Base-by-base conservation (phyloP, 129 eudicot species). In the Dittrichia graveolens region DNA sequence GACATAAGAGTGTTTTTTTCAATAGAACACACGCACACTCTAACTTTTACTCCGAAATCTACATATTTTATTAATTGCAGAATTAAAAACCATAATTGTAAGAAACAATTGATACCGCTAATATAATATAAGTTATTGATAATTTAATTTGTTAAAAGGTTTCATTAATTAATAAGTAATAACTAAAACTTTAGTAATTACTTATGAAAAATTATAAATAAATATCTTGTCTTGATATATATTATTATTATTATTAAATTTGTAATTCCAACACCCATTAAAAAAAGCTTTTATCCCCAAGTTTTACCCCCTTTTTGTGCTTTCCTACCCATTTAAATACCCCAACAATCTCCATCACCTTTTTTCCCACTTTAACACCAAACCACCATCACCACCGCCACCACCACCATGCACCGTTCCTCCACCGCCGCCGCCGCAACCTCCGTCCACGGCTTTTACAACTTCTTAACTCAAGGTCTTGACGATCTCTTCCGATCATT, bases 381-480 rank as follows among this genome's bases (percentile, higher is more conserved):
- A 63, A 52, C 41, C 61, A 67, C 8, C 72, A 56, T 37, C 68
- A 56, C 43, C 69, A 4, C 7, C 59, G 5, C 72, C 72, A 24
- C 45, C 58, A 12, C 40, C 61, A 71, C 10, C 6, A 78, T 71
- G 77, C 71, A 62, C 67, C 77, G 77, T 15, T 62, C 72, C 39
- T 61, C 80, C 74, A 10, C 77, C 61, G 39, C 80, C 69, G 15
- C 60, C 61, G 31, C 77, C 31, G 53, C 92, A 6, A 82, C 82
- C 66, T 81, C 89, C 77, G 92, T 87, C 37, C 84, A 87, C 73
- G 94, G 94, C 14, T 87, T 87, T 69, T 87, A 84, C 81, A 69
- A 75, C 71, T 82, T 82, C 46, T 45, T 87, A 7, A 84, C 85
- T 4, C 78, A 85, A 74, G 89, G 89, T 14, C 80, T 87, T 0